Evolutionary conservation across 1,284 basidiomycete genomes (phyloP).

Genomic region (Chiua sp.): DNA sequence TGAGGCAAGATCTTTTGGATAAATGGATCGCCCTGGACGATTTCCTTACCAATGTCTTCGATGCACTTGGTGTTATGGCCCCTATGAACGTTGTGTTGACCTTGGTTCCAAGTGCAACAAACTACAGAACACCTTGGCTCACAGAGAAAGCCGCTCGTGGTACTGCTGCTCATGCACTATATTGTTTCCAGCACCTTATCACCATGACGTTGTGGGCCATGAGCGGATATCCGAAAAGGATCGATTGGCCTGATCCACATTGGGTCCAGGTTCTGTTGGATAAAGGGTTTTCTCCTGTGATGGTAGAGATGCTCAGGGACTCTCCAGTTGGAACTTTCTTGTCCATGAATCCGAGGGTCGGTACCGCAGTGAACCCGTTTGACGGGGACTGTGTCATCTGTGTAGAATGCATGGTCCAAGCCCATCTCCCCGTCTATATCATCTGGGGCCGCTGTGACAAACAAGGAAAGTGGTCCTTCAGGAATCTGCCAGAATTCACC

Average conservation of each 20-base stretch:
- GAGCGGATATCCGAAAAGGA: background rate
- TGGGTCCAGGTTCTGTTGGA: background rate
- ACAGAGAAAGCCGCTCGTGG: slow-evolving; percentile 5
- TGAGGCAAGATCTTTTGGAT: background rate
- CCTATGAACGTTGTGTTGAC: slow-evolving; percentile 5
- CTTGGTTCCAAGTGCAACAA: background rate
- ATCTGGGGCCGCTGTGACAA: background rate
- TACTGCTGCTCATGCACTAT: slow-evolving; percentile 1
- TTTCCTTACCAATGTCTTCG: slow-evolving; percentile 5
- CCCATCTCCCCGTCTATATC: background rate
- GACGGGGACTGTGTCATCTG: background rate
- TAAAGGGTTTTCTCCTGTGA: background rate
- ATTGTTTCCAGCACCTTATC: background rate
- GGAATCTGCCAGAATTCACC: background rate
- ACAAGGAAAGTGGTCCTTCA: background rate
- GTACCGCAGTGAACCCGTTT: background rate
- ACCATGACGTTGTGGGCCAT: background rate
- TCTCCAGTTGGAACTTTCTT: background rate
- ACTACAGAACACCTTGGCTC: background rate
- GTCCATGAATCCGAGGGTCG: background rate
- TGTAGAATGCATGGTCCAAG: background rate
- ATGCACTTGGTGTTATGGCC: background rate
- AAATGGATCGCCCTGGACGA: slow-evolving; percentile 1
- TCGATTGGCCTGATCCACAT: background rate
- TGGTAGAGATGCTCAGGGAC: background rate